Conservation (phyloP, 2,329 filamentous ascomycete genomes). For the Aspergillus viridinutans region DNA sequence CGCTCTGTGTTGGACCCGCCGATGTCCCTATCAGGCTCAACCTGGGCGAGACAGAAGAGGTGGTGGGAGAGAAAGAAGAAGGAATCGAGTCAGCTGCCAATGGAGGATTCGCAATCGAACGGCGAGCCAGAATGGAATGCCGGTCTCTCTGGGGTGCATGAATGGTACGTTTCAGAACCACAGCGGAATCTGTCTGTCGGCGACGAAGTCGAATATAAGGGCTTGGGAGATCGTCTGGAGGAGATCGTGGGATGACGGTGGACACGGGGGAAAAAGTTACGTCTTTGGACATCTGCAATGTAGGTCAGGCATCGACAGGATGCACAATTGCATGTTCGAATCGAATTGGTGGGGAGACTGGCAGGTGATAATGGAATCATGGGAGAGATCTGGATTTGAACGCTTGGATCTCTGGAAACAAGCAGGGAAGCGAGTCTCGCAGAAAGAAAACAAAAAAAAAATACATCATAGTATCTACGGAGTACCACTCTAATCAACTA, state of each 20-base stretch:
- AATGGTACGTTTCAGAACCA: conserved; percentile 9
- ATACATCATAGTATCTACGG: not conserved
- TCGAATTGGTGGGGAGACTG: not conserved
- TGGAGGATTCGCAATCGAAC: conserved; percentile 9
- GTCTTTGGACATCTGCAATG: not conserved
- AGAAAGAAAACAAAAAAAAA: not conserved
- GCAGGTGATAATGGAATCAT: not conserved
- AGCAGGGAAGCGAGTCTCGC: not conserved
- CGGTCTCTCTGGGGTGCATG: conserved; percentile 10
- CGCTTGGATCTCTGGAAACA: not conserved
- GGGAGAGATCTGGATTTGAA: not conserved
- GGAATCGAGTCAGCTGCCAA: not conserved
- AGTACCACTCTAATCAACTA: not conserved
- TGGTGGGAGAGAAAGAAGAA: not conserved
- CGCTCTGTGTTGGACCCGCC: not conserved
- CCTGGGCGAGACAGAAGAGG: not conserved
- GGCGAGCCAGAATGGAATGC: conserved; percentile 5
- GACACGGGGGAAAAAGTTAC: conserved; percentile 1
- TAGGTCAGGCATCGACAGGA: not conserved
- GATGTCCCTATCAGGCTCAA: conserved; percentile 1
- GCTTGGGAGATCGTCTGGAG: not conserved
- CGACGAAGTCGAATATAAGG: conserved; percentile 6
- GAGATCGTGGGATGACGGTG: conserved; percentile 4
- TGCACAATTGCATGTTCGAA: not conserved
- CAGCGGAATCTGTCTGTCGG: conserved; percentile 18